These are phyloP conservation scores for Pichia phayaonensis DNA, from an alignment of 805 yeast genomes.

Conservation along the genomic window DNA sequence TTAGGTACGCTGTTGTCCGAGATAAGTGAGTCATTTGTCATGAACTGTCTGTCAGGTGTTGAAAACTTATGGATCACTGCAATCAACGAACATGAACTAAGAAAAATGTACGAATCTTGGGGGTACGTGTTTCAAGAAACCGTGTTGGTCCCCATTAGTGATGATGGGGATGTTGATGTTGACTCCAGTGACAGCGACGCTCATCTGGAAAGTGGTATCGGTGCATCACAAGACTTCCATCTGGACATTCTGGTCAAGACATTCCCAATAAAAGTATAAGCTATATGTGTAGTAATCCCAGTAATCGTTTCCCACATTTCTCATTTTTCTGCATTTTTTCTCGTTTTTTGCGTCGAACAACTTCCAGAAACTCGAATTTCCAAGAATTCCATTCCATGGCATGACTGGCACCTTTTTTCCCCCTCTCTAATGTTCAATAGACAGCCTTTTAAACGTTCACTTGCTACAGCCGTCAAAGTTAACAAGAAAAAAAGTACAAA, in stretches of 20 bases:
- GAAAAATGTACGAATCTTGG: constrained; percentile 36
- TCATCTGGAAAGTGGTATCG: constrained; percentile 32
- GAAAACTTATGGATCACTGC: constrained; percentile 32
- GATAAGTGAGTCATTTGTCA: constrained; percentile 13
- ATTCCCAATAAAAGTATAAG: too few relatives aligned
- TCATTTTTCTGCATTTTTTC: neutral
- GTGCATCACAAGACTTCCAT: constrained; percentile 34
- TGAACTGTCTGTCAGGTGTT: constrained; percentile 7
- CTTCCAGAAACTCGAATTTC: too few relatives aligned
- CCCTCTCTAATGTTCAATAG: neutral
- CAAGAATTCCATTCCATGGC: neutral
- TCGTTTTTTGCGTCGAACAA: neutral
- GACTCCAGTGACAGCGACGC: too few relatives aligned
- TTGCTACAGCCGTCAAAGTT: neutral
- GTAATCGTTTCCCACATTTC: too few relatives aligned
- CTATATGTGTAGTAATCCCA: too few relatives aligned
- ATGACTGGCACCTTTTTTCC: neutral
- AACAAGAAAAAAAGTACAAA: neutral
- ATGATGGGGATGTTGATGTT: constrained; percentile 11
- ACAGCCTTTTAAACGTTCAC: neutral
- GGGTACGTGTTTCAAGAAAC: constrained; percentile 29
- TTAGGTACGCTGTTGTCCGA: constrained; percentile 21
- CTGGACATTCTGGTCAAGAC: constrained; percentile 31
- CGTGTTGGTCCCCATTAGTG: constrained; percentile 21
- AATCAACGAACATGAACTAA: constrained; percentile 43